Evolutionary conservation across 768 basidiomycete genomes (phyloP), one percentile per base, ranked within the genome.

Genomic region (Leccinum broughii): DNA sequence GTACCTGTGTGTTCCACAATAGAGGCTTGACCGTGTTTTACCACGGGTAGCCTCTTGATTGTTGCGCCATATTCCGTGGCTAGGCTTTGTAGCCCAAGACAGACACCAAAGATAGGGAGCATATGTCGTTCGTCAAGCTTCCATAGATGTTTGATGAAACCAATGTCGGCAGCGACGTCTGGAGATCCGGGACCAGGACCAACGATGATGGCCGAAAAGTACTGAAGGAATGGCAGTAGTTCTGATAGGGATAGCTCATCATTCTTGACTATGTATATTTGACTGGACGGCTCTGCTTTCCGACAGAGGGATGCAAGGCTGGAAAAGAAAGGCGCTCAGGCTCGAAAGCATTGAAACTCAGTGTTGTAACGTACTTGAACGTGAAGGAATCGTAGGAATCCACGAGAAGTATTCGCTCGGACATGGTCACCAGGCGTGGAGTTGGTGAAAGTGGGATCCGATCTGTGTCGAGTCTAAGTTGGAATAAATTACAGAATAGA

Each of bases 361-460:
- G 26, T 49, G 7, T 32, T 46, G 2, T 0, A n/a, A 79, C 88
- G 59, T 57, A 92, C 91, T 93, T 93, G 83, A 84, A 83, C n/a
- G 92, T 90, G 73, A 93, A 93, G 2, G 91, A 92, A 72, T 93
- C 92, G 64, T 93, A 92, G 0, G 91, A 93, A 70, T 92, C 92
- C 32, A 93, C 79, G 51, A 93, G 78, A 32, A 93, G 78, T 51
- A 93, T 77, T 55, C 83, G 79, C 50, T 85, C 84, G 17, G 66
- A 61, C 74, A 78, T 75, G 56, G 61, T 52, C 30, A 60, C 51
- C 61, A 58, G 59, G 49, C 0, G 46, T 49, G 32, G 52, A 20
- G 20, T 17, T 9, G 37, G 28, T 34, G 44, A 1, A 34, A 51
- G 49, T 50, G 15, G 15, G n/a, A 41, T n/a, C 39, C 17, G 51